A percentile compares a stretch with the other conserved stretches of the same genome.
These are phyloP conservation scores for Hylodesmum podocarpum DNA, from an alignment of 306 rosid genomes.

Conservation along the genomic window DNA sequence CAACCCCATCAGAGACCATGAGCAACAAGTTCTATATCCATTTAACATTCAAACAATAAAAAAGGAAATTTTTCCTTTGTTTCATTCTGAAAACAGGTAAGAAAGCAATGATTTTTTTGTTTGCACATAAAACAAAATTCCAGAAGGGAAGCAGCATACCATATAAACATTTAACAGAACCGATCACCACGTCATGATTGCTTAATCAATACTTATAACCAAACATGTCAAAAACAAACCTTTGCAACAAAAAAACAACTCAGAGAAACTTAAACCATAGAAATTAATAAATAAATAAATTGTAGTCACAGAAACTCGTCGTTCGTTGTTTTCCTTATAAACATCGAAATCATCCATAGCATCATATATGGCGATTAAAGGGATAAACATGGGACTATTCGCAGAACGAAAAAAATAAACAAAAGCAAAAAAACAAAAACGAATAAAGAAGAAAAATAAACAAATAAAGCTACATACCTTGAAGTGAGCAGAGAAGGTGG, in stretches of 20 bases:
- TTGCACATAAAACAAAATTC: background rate
- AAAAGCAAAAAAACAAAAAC: background rate
- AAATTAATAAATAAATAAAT: background rate
- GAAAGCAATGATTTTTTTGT: conserved; percentile 1
- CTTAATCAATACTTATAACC: background rate
- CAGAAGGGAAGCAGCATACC: background rate
- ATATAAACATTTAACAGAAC: background rate
- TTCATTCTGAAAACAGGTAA: background rate
- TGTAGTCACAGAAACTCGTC: background rate
- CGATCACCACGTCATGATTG: background rate
- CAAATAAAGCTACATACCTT: conserved; percentile 50
- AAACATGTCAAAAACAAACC: conserved; percentile 14
- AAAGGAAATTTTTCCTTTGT: background rate
- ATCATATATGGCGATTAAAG: background rate
- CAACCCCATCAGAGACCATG: background rate
- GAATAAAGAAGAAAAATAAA: conserved; percentile 6
- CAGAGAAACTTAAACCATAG: background rate
- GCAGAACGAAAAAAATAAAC: background rate
- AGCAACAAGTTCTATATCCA: background rate
- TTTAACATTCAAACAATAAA: background rate
- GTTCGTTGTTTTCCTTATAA: background rate
- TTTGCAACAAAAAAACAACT: conserved; percentile 12
- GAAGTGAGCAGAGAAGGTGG: conserved; percentile 30
- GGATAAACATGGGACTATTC: background rate
- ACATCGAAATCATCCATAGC: background rate